Percentiles rank a stretch among this genome's conserved stretches.
These are phyloP conservation scores for Paratrimastix pyriformis DNA, from an alignment of 78 protist species.

Conservation along the genomic window DNA sequence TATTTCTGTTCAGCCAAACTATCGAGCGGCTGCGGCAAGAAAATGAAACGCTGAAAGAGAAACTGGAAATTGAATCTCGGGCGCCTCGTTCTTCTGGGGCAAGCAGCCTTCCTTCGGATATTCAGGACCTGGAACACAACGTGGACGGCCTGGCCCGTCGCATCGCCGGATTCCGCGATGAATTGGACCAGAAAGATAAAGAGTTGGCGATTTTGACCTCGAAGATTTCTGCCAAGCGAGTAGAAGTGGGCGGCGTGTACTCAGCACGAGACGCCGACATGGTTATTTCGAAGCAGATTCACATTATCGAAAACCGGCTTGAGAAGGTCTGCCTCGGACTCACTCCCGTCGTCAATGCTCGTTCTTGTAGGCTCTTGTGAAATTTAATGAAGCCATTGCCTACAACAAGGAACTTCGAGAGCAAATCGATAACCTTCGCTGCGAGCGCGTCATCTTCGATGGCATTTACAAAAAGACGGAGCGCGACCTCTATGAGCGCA, in stretches of 20 bases:
- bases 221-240: conserved; percentile 15
- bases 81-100: background rate
- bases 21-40: background rate
- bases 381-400: conserved; percentile 59
- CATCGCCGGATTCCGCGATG: background rate
- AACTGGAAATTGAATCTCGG: background rate
- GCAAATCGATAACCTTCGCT: conserved; percentile 59
- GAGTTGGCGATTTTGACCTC: background rate
- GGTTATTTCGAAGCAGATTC: conserved; percentile 30
- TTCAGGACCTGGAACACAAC: background rate
- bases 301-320: conserved; percentile 47
- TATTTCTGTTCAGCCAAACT: background rate
- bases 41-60: background rate
- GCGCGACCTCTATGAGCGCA: conserved; percentile 35
- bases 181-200: background rate
- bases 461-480: conserved; percentile 50
- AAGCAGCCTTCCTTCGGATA: background rate
- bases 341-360: background rate
- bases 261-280: conserved; percentile 8
- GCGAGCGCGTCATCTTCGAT: conserved; percentile 67
- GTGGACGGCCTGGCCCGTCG: background rate
- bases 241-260: conserved; percentile 41
- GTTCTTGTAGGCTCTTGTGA: conserved; percentile 26
- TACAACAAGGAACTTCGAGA: conserved; percentile 55
- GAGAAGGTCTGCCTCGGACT: conserved; percentile 1